Evolutionary conservation across 768 basidiomycete genomes (phyloP).

Genomic region (Russula emetica): DNA sequence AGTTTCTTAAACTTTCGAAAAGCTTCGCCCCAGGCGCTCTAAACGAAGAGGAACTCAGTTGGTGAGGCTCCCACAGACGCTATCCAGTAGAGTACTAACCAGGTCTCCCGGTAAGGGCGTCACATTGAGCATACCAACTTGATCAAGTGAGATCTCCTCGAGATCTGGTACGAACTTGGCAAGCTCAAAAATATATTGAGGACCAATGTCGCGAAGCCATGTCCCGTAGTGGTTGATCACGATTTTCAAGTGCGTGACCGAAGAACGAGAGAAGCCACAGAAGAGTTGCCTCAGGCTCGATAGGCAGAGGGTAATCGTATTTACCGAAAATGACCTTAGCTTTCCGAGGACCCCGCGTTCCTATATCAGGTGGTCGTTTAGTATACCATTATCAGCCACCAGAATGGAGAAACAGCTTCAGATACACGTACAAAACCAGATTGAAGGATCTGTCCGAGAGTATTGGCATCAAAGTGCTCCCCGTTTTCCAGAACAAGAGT

Average conservation of each 20-base stretch:
- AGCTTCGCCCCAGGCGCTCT: conserved; percentile 19
- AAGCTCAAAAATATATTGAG: conserved; percentile 16
- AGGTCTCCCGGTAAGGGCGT: conserved; percentile 8
- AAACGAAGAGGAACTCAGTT: background rate
- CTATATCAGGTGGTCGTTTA: background rate
- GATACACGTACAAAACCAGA: conserved; percentile 14
- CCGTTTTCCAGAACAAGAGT: conserved; percentile 11
- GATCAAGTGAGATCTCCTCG: conserved; percentile 23
- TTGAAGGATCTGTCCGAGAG: conserved; percentile 9
- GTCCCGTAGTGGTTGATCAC: conserved; percentile 10
- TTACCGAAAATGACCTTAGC: conserved; percentile 17
- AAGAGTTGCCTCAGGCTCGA: conserved; percentile 13
- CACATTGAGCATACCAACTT: conserved; percentile 1
- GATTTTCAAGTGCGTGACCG: conserved; percentile 19
- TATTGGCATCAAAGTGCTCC: background rate
- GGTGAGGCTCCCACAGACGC: background rate
- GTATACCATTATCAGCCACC: background rate
- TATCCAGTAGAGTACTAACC: conserved; percentile 2
- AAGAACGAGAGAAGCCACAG: conserved; percentile 10
- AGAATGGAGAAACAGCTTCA: background rate
- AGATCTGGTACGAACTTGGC: conserved; percentile 7
- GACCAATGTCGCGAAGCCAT: conserved; percentile 15
- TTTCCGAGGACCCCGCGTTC: conserved; percentile 7
- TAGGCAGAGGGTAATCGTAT: background rate
- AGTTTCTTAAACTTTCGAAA: conserved; percentile 19